Evolutionary conservation across 106 monocot species (phyloP).

Genomic region (Hemerocallis citrina): DNA sequence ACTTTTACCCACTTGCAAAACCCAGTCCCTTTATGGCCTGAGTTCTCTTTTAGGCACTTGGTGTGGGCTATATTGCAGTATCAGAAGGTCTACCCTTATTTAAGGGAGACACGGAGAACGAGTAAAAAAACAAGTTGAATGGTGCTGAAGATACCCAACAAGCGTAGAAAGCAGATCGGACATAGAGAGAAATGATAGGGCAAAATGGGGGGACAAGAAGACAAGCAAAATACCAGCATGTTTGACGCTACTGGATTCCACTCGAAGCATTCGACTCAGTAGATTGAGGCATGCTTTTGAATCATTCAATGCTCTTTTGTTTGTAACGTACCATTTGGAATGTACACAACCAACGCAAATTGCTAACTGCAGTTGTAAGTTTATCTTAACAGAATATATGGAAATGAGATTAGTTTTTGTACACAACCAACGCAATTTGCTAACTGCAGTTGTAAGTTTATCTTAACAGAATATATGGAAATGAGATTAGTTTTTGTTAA

Average conservation of each 20-base stretch:
- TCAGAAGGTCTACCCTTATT: constrained; percentile 19
- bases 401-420: neutral
- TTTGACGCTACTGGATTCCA: no score
- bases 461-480: no score
- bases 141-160: no score
- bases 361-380: neutral
- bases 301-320: neutral
- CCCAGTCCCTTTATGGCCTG: constrained; percentile 30
- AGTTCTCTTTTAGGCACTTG: constrained; percentile 31
- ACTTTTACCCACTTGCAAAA: constrained; percentile 33
- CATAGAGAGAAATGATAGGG: no score
- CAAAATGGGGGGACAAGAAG: no score
- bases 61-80: constrained; percentile 34
- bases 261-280: no score
- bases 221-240: no score
- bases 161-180: no score
- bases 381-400: neutral
- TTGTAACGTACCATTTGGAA: neutral
- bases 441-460: no score
- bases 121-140: constrained; percentile 10
- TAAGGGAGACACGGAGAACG: constrained; percentile 5
- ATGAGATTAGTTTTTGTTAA: no score
- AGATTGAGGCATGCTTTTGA: no score
- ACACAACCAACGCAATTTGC: no score
- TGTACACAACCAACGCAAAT: neutral